These are phyloP conservation scores for Tillandsia fasciculata DNA, from an alignment of 176 grass and related monocot genomes.

Conservation along the genomic window DNA sequence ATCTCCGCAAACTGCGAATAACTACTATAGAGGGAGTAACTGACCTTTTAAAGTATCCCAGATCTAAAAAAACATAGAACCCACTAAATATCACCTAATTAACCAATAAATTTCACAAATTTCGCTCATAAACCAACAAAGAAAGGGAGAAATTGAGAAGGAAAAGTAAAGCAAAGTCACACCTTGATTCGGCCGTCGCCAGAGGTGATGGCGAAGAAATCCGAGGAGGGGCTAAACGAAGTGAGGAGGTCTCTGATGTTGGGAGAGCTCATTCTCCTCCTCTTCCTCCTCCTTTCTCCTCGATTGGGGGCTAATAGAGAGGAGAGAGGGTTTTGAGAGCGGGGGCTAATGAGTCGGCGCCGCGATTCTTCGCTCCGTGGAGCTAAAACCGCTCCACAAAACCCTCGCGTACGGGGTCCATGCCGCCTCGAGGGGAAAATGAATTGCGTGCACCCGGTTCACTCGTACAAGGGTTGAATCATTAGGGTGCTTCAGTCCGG, in stretches of 20 bases:
- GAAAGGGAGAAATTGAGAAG: neutral
- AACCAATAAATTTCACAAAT: neutral
- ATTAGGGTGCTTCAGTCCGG: no score
- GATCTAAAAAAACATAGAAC: conserved; percentile 34
- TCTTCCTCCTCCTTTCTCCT: conserved; percentile 1
- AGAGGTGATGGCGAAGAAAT: conserved; percentile 74
- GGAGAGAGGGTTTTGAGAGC: neutral
- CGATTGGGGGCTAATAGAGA: neutral
- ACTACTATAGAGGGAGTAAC: no score
- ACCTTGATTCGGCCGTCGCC: conserved; percentile 94
- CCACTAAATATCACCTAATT: neutral
- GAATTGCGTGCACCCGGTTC: no score
- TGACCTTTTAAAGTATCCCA: conserved; percentile 76
- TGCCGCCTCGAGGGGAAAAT: no score
- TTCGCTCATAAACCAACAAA: neutral
- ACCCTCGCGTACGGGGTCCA: neutral
- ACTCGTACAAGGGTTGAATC: no score
- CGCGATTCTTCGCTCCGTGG: conserved; percentile 6
- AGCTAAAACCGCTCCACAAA: conserved; percentile 13
- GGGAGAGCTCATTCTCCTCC: no score
- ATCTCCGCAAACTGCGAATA: no score
- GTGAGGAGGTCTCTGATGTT: conserved; percentile 58
- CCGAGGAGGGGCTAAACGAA: conserved; percentile 56
- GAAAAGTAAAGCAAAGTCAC: neutral
- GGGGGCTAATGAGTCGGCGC: no score